A percentile compares a stretch with the other conserved stretches of the same genome.
Conservation (phyloP, 352 stramenopile species). For the Globisporangium viniferum region DNA sequence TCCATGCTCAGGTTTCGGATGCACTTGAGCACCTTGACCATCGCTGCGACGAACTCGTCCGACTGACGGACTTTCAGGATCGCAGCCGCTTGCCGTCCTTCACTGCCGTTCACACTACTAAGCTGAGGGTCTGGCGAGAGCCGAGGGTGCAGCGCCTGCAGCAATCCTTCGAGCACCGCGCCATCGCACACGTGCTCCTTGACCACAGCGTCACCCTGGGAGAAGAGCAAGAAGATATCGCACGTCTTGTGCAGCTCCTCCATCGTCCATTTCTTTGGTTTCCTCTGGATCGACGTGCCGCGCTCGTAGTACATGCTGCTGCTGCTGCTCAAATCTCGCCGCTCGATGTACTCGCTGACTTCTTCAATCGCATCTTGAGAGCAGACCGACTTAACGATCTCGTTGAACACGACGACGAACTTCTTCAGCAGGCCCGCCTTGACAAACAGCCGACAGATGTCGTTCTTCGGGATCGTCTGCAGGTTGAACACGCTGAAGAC, state of each 20-base stretch:
- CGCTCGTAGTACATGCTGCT: neutral
- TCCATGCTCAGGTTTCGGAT: slow-evolving; percentile 91
- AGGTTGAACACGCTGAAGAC: slow-evolving; percentile 90
- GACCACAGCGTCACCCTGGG: slow-evolving; percentile 88
- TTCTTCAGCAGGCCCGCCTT: slow-evolving; percentile 88
- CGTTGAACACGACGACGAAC: slow-evolving; percentile 86
- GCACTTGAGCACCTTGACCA: slow-evolving; percentile 83
- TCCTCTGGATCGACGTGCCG: slow-evolving; percentile 10
- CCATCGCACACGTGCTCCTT: slow-evolving; percentile 92
- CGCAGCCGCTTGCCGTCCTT: slow-evolving; percentile 5
- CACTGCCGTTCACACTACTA: neutral
- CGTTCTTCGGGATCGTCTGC: slow-evolving; percentile 91
- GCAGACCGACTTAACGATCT: slow-evolving; percentile 49
- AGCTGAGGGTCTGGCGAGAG: slow-evolving; percentile 3
- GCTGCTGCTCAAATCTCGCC: slow-evolving; percentile 1
- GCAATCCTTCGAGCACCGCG: slow-evolving; percentile 63
- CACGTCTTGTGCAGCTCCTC: slow-evolving; percentile 79
- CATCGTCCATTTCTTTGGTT: slow-evolving; percentile 40
- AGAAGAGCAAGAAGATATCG: slow-evolving; percentile 90
- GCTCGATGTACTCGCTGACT: slow-evolving; percentile 7
- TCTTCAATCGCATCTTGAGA: slow-evolving; percentile 3
- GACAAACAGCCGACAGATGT: slow-evolving; percentile 94
- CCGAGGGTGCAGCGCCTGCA: slow-evolving; percentile 46
- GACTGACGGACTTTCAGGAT: slow-evolving; percentile 28
- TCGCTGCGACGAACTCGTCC: slow-evolving; percentile 51